Conservation (phyloP, 805 yeast species). For the Saturnispora kantuleensis region DNA sequence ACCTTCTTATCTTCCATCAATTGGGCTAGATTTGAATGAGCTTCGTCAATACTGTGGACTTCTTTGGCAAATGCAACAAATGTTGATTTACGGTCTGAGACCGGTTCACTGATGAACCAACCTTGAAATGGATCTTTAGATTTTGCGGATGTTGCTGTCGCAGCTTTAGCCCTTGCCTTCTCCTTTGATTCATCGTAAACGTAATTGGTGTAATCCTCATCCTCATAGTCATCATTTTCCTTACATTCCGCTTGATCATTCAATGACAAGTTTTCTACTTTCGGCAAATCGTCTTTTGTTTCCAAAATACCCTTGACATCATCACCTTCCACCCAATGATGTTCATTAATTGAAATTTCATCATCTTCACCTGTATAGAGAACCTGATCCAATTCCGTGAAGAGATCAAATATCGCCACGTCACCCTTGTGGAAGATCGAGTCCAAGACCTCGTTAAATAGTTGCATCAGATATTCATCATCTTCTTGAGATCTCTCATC, state of each 20-base stretch:
- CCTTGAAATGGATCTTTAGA: constrained; percentile 45
- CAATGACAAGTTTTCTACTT: constrained; percentile 2
- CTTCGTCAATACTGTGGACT: constrained; percentile 62
- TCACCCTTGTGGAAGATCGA: constrained; percentile 46
- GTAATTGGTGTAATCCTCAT: constrained; percentile 1
- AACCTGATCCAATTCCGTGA: constrained; percentile 55
- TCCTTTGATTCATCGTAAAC: constrained; percentile 23
- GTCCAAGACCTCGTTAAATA: constrained; percentile 43
- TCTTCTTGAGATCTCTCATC: constrained; percentile 23
- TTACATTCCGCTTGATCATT: not conserved
- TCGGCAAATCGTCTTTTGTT: not conserved
- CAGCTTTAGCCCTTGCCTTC: constrained; percentile 13
- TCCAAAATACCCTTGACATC: not conserved
- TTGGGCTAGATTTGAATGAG: constrained; percentile 37
- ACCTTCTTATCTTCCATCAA: constrained; percentile 60
- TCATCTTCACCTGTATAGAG: constrained; percentile 30
- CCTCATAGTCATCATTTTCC: constrained; percentile 1
- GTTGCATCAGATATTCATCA: constrained; percentile 37
- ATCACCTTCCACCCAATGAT: constrained; percentile 18
- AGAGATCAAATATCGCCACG: constrained; percentile 73
- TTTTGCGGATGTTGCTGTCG: constrained; percentile 7
- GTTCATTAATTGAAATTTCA: constrained; percentile 17
- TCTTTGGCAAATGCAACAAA: constrained; percentile 67
- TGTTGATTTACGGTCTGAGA: constrained; percentile 75
- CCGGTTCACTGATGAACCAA: constrained; percentile 72